These are phyloP conservation scores for Ceratobasidium sp. DNA, from an alignment of 1,284 basidiomycete genomes.

Conservation along the genomic window DNA sequence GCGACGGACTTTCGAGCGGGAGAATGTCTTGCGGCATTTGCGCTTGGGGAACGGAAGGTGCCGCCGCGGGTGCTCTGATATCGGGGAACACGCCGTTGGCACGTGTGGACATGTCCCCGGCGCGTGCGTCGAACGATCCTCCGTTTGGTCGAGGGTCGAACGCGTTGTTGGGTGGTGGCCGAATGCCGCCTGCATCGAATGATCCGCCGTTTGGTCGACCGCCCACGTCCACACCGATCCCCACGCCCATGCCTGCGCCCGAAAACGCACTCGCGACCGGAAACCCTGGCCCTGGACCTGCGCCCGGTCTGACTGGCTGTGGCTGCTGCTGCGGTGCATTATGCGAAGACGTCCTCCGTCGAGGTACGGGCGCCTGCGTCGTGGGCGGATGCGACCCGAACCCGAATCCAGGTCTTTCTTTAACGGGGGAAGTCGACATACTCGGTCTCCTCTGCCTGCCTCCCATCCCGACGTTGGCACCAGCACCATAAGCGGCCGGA, in stretches of 20 bases:
- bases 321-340: not conserved
- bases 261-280: constrained; percentile 14
- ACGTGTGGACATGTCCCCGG: constrained; percentile 7
- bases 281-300: not conserved
- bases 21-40: constrained; percentile 37
- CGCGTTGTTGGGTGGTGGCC: too few relatives aligned
- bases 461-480: too few relatives aligned
- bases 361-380: constrained; percentile 32
- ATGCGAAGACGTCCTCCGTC: constrained; percentile 24
- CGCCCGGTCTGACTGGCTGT: too few relatives aligned
- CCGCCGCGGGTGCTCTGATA: not conserved
- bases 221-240: not conserved
- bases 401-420: constrained; percentile 26
- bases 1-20: constrained; percentile 42
- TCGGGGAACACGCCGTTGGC: constrained; percentile 45
- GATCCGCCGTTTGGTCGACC: not conserved
- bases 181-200: too few relatives aligned
- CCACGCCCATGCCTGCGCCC: not conserved
- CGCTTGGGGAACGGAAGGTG: not conserved
- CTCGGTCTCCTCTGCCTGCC: constrained; percentile 2
- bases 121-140: not conserved
- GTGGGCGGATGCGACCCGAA: constrained; percentile 30
- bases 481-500: constrained; percentile 20
- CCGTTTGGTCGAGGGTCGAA: constrained; percentile 15
- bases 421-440: constrained; percentile 25